Evolutionary conservation across 768 basidiomycete genomes (phyloP), one percentile per base, ranked within the genome.

Genomic region (Amanita exitialis): DNA sequence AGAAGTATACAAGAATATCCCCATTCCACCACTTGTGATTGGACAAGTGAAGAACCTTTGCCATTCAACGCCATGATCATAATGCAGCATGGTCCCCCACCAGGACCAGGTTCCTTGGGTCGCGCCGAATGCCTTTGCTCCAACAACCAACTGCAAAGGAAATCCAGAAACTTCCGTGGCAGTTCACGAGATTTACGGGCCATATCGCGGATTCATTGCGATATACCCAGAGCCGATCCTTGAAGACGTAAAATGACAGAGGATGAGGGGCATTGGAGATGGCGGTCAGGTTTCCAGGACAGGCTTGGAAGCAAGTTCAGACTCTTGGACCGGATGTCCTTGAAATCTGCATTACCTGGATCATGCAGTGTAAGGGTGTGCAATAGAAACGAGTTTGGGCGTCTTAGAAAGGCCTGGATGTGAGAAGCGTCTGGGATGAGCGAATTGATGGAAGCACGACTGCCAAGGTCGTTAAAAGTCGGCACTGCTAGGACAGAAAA

Each of bases 161-260:
- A 71, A 64, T 1, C 68, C 63, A 13, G 71, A 62, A 8, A 64
- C 61, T 27, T 59, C 56, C 5, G 79, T 80, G 6, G 70, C 66
- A n/a, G 54, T 83, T 83, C 35, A 74, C 59, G 34, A 79, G 68
- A 54, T 76, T 78, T 39, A 82, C 75, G 46, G 73, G 72, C 50
- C 73, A 69, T 47, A 83, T 76, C 13, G 74, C 68, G 0, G 78
- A 72, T 47, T 76, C 76, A 60, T 84, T 83, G 49, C 70, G 68
- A 58, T 71, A 72, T 46, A 76, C 74, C 67, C 70, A 79, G 21
- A 83, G 67, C 44, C 75, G 72, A 43, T 71, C 64, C 52, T 70
- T 68, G 57, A 72, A 66, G 54, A 83, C 67, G 63, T 78, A 80
- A 63, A 81, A 83, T 15, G 77, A 58, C 6, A 76, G 69, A 12